Evolutionary conservation across 2,329 filamentous ascomycete genomes (phyloP), one percentile per base, ranked within the genome.

Genomic region (Ramularia endophylla): DNA sequence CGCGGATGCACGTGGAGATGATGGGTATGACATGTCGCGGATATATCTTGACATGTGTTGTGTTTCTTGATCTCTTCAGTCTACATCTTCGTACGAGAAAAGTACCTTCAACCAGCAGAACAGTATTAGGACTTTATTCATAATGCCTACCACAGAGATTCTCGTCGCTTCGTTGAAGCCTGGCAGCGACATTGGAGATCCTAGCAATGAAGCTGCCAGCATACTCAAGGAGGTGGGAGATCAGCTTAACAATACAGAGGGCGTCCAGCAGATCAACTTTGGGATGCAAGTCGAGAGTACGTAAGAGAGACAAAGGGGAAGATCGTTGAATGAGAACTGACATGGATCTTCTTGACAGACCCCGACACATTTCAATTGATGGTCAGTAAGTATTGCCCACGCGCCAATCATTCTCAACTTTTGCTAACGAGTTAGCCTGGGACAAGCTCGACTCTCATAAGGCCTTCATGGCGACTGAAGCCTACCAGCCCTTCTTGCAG

Each of bases 81-180:
- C n/a, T n/a, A n/a, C n/a, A n/a, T n/a, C n/a, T n/a, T n/a, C n/a
- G n/a, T n/a, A n/a, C n/a, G n/a, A n/a, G n/a, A n/a, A n/a, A n/a
- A n/a, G n/a, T n/a, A n/a, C n/a, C n/a, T n/a, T n/a, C n/a, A n/a
- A n/a, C n/a, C n/a, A n/a, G n/a, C n/a, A n/a, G n/a, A n/a, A n/a
- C n/a, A n/a, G n/a, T n/a, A n/a, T n/a, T n/a, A n/a, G n/a, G n/a
- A n/a, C n/a, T n/a, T n/a, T n/a, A n/a, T 25, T 34, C 46, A 52
- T 17, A 18, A 60, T 62, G 58, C 53, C 56, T 27, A 60, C 57
- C 17, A 67, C 65, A 3, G 70, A 72, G 55, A 56, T 71, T 38
- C 62, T 57, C 11, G 55, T 57, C 37, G 36, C 70, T 4, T 58
- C 64, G 0, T 53, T 72, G 31, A 60, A 58, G n/a, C 36, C 65